Percentiles rank a stretch among this genome's conserved stretches.
These are phyloP conservation scores for Neurospora intermedia DNA, from an alignment of 495 filamentous ascomycete genomes.

Conservation along the genomic window DNA sequence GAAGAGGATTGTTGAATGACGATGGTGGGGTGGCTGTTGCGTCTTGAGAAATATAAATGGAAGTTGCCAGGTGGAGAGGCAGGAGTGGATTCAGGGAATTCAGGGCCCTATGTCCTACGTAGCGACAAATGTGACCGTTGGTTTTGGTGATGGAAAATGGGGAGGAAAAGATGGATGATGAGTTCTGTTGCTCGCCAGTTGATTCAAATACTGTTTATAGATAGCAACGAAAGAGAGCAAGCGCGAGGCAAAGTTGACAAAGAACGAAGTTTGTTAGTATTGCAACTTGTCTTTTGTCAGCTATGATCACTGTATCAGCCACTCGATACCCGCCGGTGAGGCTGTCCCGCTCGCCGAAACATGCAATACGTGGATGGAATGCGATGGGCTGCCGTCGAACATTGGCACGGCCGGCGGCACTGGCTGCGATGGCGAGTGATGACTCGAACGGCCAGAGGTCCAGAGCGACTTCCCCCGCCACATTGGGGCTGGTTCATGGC, in stretches of 20 bases:
- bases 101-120: neutral
- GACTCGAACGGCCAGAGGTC: slow-evolving; percentile 26
- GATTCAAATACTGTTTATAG: neutral
- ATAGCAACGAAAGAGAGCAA: neutral
- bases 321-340: neutral
- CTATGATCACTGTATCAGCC: neutral
- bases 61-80: slow-evolving; percentile 2
- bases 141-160: neutral
- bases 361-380: slow-evolving; percentile 11
- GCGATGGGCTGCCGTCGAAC: slow-evolving; percentile 24
- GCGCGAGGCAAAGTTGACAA: neutral
- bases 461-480: slow-evolving; percentile 12
- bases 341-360: neutral
- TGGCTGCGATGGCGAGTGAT: slow-evolving; percentile 1
- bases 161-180: neutral
- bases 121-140: neutral
- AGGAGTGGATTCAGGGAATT: neutral
- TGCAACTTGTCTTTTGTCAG: neutral
- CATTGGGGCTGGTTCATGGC: slow-evolving; percentile 11
- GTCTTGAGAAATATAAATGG: neutral
- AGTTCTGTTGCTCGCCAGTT: neutral
- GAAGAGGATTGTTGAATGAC: neutral
- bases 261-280: neutral
- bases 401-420: slow-evolving; percentile 4
- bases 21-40: neutral